Conservation (phyloP, 495 filamentous ascomycete genomes). For the Penicillium bialowiezense region DNA sequence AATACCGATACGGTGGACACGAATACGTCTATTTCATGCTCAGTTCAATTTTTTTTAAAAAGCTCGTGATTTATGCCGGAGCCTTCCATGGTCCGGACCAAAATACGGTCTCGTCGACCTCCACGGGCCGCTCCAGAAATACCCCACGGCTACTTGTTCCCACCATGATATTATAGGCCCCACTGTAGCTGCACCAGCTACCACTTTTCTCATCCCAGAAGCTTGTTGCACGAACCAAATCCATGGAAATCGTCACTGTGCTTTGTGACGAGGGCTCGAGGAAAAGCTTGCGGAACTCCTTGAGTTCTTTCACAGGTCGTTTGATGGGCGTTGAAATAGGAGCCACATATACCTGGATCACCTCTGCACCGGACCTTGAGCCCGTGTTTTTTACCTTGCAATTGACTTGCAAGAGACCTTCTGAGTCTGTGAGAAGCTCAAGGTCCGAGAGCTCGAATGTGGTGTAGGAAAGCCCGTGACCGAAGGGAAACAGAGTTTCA, state of each 20-base stretch:
- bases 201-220: slow-evolving; percentile 67
- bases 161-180: slow-evolving; percentile 63
- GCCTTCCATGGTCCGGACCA: not conserved
- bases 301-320: slow-evolving; percentile 37
- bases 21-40: too few relatives aligned
- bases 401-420: slow-evolving; percentile 41
- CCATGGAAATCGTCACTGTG: slow-evolving; percentile 55
- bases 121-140: not conserved
- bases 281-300: slow-evolving; percentile 67
- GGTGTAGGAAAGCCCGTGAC: slow-evolving; percentile 69
- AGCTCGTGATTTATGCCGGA: too few relatives aligned
- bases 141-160: slow-evolving; percentile 41
- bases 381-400: slow-evolving; percentile 44
- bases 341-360: slow-evolving; percentile 68
- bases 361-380: slow-evolving; percentile 57
- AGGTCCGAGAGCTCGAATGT: slow-evolving; percentile 58
- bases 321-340: slow-evolving; percentile 45
- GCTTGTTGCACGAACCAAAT: slow-evolving; percentile 60
- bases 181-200: slow-evolving; percentile 70
- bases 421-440: slow-evolving; percentile 25
- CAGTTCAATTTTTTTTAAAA: too few relatives aligned
- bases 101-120: not conserved
- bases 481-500: not conserved
- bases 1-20: too few relatives aligned
- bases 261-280: slow-evolving; percentile 62